phyloP scores from a whole-genome alignment of 2,329 filamentous ascomycete genomes.

The Apiospora marii region DNA sequence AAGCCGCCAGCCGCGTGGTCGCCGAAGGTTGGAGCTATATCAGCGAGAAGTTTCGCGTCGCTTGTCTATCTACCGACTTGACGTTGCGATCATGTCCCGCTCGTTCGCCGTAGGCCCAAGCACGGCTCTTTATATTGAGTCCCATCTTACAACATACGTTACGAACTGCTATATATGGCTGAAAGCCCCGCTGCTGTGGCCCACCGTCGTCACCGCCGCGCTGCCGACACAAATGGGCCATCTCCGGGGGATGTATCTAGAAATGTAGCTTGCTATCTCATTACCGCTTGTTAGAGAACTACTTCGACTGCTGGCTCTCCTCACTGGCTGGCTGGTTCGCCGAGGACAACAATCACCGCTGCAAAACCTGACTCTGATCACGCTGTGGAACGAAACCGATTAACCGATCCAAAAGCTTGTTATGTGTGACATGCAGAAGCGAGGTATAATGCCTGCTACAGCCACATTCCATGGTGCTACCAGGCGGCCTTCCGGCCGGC shows the following conservation, averaged over 20 bases:
- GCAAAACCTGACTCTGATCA: background rate
- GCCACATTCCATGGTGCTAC: background rate
- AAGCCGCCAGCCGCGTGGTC: background rate
- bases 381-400: background rate
- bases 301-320: background rate
- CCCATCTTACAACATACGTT: conserved; percentile 7
- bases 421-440: background rate
- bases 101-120: background rate
- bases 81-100: background rate
- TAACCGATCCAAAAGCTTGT: conserved; percentile 10
- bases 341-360: background rate
- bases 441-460: background rate
- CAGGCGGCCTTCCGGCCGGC: background rate
- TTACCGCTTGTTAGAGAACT: background rate
- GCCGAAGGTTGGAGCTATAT: background rate
- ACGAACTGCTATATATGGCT: background rate
- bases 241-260: background rate
- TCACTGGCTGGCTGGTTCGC: background rate
- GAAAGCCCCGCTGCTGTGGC: background rate
- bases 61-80: too few relatives aligned
- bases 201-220: background rate
- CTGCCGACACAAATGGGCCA: background rate
- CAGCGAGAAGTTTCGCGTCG: background rate
- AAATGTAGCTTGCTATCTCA: background rate
- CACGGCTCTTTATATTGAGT: background rate